Base-by-base conservation (phyloP, 441 rosid species). In the Populus tomentosa region DNA sequence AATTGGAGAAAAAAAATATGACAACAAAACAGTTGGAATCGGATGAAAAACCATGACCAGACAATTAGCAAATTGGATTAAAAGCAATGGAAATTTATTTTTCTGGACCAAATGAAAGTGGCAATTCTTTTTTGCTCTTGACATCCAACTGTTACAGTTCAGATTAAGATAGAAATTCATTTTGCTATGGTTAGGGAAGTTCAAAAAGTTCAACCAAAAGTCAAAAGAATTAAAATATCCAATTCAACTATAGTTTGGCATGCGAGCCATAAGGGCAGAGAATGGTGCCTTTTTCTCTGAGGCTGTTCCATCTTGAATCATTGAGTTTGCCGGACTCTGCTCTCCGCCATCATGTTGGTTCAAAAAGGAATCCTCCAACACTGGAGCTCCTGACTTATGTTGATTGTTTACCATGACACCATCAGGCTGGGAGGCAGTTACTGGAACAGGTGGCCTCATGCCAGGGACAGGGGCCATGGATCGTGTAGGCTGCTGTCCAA, bases 391-490 rank as follows among this genome's bases (percentile, higher is more conserved):
- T 33, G 87, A 69, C 77, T 88, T 88, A 78, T 76, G 89, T 84
- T 87, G 94, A 81, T 85, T 89, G 78, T 86, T 28, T 80, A 83
- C 40, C 70, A 56, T 76, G 24, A 77, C 86, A 77, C 85, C 80
- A 64, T 84, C 90, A 79, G 83, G 83, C 71, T 77, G 88, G 70
- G 97, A 77, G 56, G 68, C 84, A 70, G 88, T 78, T 75, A 75
- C 84, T 21, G 80, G 90, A 84, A 81, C 81, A 69, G 93, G 92
- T 78, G 95, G 94, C 86, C 95, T 94, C 77, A 86, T 84, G 80
- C 89, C 93, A 85, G 91, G 75, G 40, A 84, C 85, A n/a, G 88
- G 91, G 77, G n/a, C 88, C 78, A 84, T 63, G 67, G 95, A 81
- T 82, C 73, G 92, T 13, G 88, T 78, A 81, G 88, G 89, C 84